A percentile compares a stretch with the other conserved stretches of the same genome.
Conservation (phyloP, 805 yeast species). For the Monosporozyma solicola region DNA sequence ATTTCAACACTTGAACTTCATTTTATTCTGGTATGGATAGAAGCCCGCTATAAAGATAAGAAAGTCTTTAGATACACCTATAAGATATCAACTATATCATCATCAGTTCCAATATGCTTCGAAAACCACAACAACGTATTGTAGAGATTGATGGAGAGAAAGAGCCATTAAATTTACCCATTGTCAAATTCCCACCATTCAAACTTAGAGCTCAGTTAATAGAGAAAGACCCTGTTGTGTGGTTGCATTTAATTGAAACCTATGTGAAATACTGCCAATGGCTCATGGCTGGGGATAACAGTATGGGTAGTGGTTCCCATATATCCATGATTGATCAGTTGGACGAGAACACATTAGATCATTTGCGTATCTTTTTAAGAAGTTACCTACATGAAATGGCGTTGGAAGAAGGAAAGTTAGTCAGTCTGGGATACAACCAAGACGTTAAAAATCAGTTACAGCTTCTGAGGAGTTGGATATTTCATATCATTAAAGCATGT, state of each 20-base stretch:
- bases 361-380: conserved; percentile 46
- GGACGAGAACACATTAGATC: conserved; percentile 48
- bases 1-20: neutral
- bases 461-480: conserved; percentile 39
- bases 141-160: conserved; percentile 16
- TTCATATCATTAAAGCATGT: conserved; percentile 40
- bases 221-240: conserved; percentile 76
- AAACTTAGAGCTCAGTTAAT: conserved; percentile 64
- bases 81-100: neutral
- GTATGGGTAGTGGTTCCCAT: conserved; percentile 8
- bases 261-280: conserved; percentile 47
- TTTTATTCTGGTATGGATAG: neutral
- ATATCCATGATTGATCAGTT: conserved; percentile 31
- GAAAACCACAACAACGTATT: conserved; percentile 1
- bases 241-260: conserved; percentile 63
- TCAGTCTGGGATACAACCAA: conserved; percentile 65
- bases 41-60: neutral
- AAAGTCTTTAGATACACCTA: neutral
- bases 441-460: conserved; percentile 51
- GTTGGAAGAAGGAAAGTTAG: conserved; percentile 49
- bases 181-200: conserved; percentile 69
- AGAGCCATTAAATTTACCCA: conserved; percentile 36
- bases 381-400: conserved; percentile 53
- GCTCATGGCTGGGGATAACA: conserved; percentile 29
- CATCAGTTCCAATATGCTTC: neutral